phyloP scores from a whole-genome alignment of 2,329 filamentous ascomycete genomes.

The Aspergillus piperis region DNA sequence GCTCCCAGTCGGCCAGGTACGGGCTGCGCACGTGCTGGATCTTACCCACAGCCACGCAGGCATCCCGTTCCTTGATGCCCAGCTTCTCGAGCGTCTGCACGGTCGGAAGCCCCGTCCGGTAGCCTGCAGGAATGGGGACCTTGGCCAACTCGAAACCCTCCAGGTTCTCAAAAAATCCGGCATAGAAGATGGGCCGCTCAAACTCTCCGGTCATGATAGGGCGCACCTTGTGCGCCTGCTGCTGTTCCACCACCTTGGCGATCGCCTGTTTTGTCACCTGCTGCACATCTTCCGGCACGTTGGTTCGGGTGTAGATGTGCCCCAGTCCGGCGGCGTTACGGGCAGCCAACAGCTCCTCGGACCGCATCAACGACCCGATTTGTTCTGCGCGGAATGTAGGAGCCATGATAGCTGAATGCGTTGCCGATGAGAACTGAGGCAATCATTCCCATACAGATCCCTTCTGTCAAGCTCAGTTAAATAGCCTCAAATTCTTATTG shows the following conservation, averaged over 20 bases:
- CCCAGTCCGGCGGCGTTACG: slow-evolving; percentile 10
- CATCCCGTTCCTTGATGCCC: neutral
- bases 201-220: slow-evolving; percentile 28
- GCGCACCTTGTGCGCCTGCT: slow-evolving; percentile 21
- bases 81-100: neutral
- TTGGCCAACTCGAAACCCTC: slow-evolving; percentile 19
- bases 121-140: slow-evolving; percentile 7
- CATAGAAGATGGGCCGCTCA: slow-evolving; percentile 26
- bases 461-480: too few relatives aligned
- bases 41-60: slow-evolving; percentile 7
- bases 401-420: neutral
- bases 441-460: too few relatives aligned
- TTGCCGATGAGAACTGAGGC: too few relatives aligned
- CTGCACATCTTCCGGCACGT: slow-evolving; percentile 6
- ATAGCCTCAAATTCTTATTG: neutral
- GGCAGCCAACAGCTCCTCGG: slow-evolving; percentile 21
- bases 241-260: slow-evolving; percentile 19
- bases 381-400: slow-evolving; percentile 27
- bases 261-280: slow-evolving; percentile 18
- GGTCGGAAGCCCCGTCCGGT: slow-evolving; percentile 1
- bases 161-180: slow-evolving; percentile 27
- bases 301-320: neutral
- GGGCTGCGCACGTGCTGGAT: neutral
- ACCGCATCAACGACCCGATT: slow-evolving; percentile 28
- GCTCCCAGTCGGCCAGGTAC: slow-evolving; percentile 53